Base-by-base conservation (phyloP, 495 filamentous ascomycete species). In the Penicillium ucsense region DNA sequence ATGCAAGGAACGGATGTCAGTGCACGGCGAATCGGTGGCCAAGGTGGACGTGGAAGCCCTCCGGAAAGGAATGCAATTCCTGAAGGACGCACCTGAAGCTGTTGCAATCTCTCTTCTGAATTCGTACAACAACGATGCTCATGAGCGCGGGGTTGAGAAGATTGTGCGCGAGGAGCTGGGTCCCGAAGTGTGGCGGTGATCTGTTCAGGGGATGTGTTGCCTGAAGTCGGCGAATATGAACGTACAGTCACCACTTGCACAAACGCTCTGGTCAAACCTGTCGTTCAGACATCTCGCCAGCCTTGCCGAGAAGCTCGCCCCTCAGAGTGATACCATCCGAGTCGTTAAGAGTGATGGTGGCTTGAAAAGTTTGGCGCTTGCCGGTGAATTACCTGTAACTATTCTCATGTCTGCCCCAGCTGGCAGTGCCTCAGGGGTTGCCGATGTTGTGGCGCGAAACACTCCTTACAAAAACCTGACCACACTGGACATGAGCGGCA, bases 401-500 rank as follows among this genome's bases (percentile, higher is more conserved):
- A 73, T 74, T 44, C 57, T 75, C 1, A 69, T 77, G 66, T 73
- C 69, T 4, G 72, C 72, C 1, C 72, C 73, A 2, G 73, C 73
- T 11, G 72, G 72, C 35, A 72, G 73, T 31, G 73, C 67, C 3
- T 64, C 64, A 37, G 71, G 70, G 33, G 68, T 73, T 9, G 71
- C 69, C 5, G 70, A 72, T 39, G 60, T 69, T 4, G 70, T 76
- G 8, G 64, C 73, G 11, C 67, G 57, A 3, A 63, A 63, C 32
- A 75, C 73, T 0, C 57, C 62, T 5, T 72, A 71, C 45, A 74
- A 74, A 53, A 73, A 76, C 31, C 47, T 76, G 1, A 74, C 75
- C 28, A 76, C 73, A 0, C 35, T 77, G 8, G 73, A 77, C 41
- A 75, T 77, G 71, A 72, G 73, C 7, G 73, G 72, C 4, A 77